phyloP scores from a whole-genome alignment of 208 protist genomes.

The Leishmania martiniquensis region DNA sequence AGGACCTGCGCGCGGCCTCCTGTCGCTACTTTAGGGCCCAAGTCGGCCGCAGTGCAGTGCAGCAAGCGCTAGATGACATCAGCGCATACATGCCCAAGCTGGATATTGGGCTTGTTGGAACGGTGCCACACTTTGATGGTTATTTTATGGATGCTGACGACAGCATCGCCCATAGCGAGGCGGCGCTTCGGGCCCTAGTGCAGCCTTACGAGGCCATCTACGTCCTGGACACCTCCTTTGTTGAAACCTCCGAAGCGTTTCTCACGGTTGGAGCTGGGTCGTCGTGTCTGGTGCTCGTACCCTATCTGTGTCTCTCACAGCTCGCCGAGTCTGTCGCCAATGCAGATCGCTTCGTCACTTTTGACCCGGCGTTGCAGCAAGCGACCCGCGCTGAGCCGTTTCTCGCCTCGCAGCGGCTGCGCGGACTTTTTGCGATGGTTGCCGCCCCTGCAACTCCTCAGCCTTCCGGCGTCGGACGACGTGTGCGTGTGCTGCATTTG shows the following conservation, averaged over 20 bases:
- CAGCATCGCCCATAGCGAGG: constrained; percentile 56
- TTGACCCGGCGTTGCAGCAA: constrained; percentile 70
- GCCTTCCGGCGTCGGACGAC: background rate
- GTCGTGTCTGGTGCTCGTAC: constrained; percentile 58
- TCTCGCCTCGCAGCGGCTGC: constrained; percentile 73
- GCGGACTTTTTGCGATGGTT: constrained; percentile 55
- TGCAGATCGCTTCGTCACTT: constrained; percentile 39
- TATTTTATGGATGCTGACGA: constrained; percentile 60
- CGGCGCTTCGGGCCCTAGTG: constrained; percentile 36
- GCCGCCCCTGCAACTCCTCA: background rate
- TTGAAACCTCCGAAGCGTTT: constrained; percentile 81
- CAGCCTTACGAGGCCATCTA: constrained; percentile 51
- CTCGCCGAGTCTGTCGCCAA: constrained; percentile 54
- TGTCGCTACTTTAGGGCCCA: constrained; percentile 41
- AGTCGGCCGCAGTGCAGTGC: constrained; percentile 37
- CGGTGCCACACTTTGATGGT: constrained; percentile 68
- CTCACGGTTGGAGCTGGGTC: constrained; percentile 42
- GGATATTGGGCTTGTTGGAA: constrained; percentile 72
- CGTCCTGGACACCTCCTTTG: constrained; percentile 84
- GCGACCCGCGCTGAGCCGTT: constrained; percentile 47
- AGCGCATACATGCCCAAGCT: constrained; percentile 70
- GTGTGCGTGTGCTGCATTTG: constrained; percentile 73
- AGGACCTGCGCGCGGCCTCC: constrained; percentile 47
- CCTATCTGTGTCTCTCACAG: constrained; percentile 62
- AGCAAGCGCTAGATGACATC: constrained; percentile 68